Evolutionary conservation across 2,329 filamentous ascomycete genomes (phyloP).

Genomic region (Cordyceps tenuipes): DNA sequence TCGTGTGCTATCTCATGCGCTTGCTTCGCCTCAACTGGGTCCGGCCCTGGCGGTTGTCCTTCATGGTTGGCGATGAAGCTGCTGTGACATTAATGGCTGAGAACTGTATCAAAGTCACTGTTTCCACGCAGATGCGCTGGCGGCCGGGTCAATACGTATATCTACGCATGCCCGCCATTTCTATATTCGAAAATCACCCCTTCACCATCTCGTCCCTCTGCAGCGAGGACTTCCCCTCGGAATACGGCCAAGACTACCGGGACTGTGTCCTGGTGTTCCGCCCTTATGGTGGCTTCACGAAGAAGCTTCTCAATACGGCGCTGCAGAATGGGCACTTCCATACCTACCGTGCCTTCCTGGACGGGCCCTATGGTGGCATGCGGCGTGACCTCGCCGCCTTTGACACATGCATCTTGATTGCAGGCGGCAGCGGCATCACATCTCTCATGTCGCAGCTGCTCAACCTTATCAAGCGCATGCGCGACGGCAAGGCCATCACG

Average conservation of each 20-base stretch:
- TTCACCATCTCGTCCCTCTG: slow-evolving; percentile 92
- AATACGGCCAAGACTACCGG: slow-evolving; percentile 78
- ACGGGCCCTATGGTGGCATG: slow-evolving; percentile 94
- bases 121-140: slow-evolving; percentile 90
- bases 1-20: slow-evolving; percentile 62
- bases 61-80: slow-evolving; percentile 84
- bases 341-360: slow-evolving; percentile 85
- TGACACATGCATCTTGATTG: slow-evolving; percentile 86
- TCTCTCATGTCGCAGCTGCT: slow-evolving; percentile 85
- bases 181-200: slow-evolving; percentile 84
- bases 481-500: slow-evolving; percentile 88
- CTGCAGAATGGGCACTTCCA: slow-evolving; percentile 82
- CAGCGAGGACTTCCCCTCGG: slow-evolving; percentile 86
- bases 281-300: slow-evolving; percentile 85
- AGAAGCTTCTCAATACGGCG: slow-evolving; percentile 72
- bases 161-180: slow-evolving; percentile 86
- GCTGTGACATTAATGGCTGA: slow-evolving; percentile 84
- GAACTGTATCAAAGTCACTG: slow-evolving; percentile 90
- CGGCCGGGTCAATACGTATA: slow-evolving; percentile 92
- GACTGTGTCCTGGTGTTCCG: slow-evolving; percentile 89
- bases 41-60: slow-evolving; percentile 69
- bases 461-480: slow-evolving; percentile 93
- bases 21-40: slow-evolving; percentile 87
- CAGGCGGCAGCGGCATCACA: slow-evolving; percentile 90
- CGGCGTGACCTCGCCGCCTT: slow-evolving; percentile 82